These are phyloP conservation scores for Vigna mungo DNA, from an alignment of 306 rosid genomes.

Conservation along the genomic window DNA sequence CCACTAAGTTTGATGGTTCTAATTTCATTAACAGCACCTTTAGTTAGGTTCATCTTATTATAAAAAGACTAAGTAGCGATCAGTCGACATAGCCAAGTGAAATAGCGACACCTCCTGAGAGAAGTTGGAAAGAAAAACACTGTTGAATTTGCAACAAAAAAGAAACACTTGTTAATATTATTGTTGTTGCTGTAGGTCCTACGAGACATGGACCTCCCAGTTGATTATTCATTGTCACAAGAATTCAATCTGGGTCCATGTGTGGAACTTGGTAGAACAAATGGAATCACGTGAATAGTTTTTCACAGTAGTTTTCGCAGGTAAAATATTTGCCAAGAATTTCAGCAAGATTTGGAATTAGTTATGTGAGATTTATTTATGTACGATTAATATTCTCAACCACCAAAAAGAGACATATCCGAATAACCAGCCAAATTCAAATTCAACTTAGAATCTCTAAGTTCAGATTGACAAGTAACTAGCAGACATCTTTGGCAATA, in stretches of 20 bases:
- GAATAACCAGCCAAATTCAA: slow-evolving; percentile 19
- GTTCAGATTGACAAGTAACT: slow-evolving; percentile 13
- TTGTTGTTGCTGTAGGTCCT: slow-evolving; percentile 51
- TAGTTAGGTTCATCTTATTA: slow-evolving; percentile 19
- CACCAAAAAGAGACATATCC: neutral
- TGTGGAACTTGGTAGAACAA: slow-evolving; percentile 40
- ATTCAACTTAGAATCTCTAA: slow-evolving; percentile 12
- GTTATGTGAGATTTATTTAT: slow-evolving; percentile 2
- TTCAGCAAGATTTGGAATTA: slow-evolving; percentile 27
- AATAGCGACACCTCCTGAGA: neutral
- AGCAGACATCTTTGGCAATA: slow-evolving; percentile 10
- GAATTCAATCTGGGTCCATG: slow-evolving; percentile 43
- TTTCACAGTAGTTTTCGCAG: neutral
- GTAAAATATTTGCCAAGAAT: slow-evolving; percentile 28
- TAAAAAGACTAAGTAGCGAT: slow-evolving; percentile 14
- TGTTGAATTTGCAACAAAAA: slow-evolving; percentile 3
- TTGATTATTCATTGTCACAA: slow-evolving; percentile 41
- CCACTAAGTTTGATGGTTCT: neutral
- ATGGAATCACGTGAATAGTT: slow-evolving; percentile 31
- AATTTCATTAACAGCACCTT: slow-evolving; percentile 19
- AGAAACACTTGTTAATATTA: slow-evolving; percentile 31
- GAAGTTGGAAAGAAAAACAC: neutral
- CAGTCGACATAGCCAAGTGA: slow-evolving; percentile 18
- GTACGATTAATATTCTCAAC: slow-evolving; percentile 10
- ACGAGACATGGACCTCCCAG: slow-evolving; percentile 52